Conservation (phyloP, 2,329 filamentous ascomycete genomes). For the Helicocarpus griseus region DNA sequence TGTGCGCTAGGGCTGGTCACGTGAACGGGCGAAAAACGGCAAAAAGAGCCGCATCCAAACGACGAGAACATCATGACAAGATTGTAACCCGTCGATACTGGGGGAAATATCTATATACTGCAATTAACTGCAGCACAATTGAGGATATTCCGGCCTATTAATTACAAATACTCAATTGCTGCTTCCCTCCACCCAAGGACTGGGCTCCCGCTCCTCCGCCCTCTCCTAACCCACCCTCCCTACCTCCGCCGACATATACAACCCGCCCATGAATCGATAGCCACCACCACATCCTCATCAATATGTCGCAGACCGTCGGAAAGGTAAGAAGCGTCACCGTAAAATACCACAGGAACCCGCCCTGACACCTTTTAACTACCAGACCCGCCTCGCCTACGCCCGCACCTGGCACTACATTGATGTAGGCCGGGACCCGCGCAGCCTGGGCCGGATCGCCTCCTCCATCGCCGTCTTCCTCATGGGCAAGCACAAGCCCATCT, state of each 20-base stretch:
- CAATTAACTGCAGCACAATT: neutral
- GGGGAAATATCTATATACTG: neutral
- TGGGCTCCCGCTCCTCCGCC: neutral
- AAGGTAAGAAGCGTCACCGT: constrained; percentile 23
- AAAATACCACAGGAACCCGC: neutral
- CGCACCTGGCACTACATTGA: constrained; percentile 91
- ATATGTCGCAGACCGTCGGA: constrained; percentile 39
- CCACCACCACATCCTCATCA: constrained; percentile 13
- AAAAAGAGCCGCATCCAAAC: neutral
- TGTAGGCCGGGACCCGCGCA: constrained; percentile 58
- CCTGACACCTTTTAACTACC: constrained; percentile 4
- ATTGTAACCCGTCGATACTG: neutral
- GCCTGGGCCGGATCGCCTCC: constrained; percentile 82
- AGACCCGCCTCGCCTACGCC: constrained; percentile 95
- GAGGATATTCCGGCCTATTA: neutral
- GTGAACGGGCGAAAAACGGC: constrained; percentile 11
- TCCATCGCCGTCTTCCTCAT: constrained; percentile 81
- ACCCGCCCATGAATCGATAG: constrained; percentile 8
- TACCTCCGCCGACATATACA: too few relatives aligned
- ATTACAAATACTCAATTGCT: neutral
- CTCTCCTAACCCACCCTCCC: neutral
- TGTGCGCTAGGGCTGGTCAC: constrained; percentile 24
- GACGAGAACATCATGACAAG: too few relatives aligned
- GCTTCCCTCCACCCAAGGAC: neutral
- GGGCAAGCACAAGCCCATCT: constrained; percentile 99